A percentile compares a stretch with the other conserved stretches of the same genome.
phyloP scores from a whole-genome alignment of 371 early-diverging fungal species.

The Sporodiniella umbellata region DNA sequence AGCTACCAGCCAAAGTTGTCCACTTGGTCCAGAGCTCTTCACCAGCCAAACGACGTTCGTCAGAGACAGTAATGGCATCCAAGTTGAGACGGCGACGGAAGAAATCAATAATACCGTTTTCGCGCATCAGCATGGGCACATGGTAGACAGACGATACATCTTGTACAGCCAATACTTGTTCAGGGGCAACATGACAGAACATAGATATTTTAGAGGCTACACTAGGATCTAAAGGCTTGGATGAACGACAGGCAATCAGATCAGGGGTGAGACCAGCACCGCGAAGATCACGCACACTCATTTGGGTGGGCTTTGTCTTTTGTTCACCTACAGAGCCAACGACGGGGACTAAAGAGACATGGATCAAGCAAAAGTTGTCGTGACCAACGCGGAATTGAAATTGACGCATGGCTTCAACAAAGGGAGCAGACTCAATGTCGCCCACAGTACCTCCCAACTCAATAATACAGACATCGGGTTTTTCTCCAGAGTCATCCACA shows the following conservation, averaged over 20 bases:
- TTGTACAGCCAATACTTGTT: conserved; percentile 90
- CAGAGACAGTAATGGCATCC: conserved; percentile 49
- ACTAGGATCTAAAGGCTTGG: conserved; percentile 74
- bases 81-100: conserved; percentile 82
- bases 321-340: conserved; percentile 98
- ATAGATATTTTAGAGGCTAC: conserved; percentile 94
- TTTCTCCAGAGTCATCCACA: conserved; percentile 80
- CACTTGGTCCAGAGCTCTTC: conserved; percentile 74
- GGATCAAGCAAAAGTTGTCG: conserved; percentile 95
- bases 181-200: conserved; percentile 95
- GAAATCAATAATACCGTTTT: conserved; percentile 82
- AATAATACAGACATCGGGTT: conserved; percentile 97
- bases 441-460: conserved; percentile 99
- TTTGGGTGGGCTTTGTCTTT: conserved; percentile 99
- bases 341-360: conserved; percentile 96
- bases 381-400: conserved; percentile 98
- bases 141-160: conserved; percentile 96
- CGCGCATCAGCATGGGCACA: conserved; percentile 88
- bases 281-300: conserved; percentile 91
- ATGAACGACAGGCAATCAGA: conserved; percentile 94
- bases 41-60: conserved; percentile 58
- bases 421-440: conserved; percentile 98
- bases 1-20: conserved; percentile 77
- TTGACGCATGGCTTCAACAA: conserved; percentile 98
- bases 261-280: conserved; percentile 97